Evolutionary conservation across 2,329 filamentous ascomycete genomes (phyloP), one percentile per base, ranked within the genome.

Genomic region (Hypoxylon sp.): DNA sequence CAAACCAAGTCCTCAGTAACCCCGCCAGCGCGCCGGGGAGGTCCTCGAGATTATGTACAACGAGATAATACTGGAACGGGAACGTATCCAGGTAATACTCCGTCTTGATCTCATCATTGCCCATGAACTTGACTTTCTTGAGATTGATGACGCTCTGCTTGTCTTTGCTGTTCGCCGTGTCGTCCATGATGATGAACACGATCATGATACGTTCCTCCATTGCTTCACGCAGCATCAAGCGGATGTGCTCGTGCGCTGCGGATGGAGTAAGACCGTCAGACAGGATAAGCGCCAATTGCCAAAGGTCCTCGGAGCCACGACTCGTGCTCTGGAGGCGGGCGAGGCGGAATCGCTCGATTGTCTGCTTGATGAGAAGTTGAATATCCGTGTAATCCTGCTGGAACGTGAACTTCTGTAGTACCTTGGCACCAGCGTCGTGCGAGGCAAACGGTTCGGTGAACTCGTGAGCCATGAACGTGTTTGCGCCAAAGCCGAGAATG

Each of bases 161-260:
- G 58, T 78, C 75, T 29, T 63, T 63, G 27, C 59, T 47, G 7
- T 70, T 70, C 61, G 70, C 71, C 59, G 73, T 75, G 62, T 83
- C 80, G 75, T 99, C 94, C 67, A 99, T 91, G 65, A 99, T 89
- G 63, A 99, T 90, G 70, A 99, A 99, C 4, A 99, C 93, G 57
- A 97, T 86, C 90, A 99, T 97, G 68, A 99, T 95, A 11, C 91
- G 81, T 73, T 97, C 90, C 71, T 97, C 92, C 66, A 91, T 86
- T 1, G 94, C 93, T 71, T 93, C 88, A 7, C 94, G 81, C 7
- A 99, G 84, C 15, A 97, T 79, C 4, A 90, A 79, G 11, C 89
- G 82, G 61, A 99, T 92, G 4, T 83, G 80, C 12, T 91, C 90
- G 69, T 97, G 93, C 36, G 92, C 88, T 1, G 79, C 76, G 26